Base-by-base conservation (phyloP, 306 rosid species). In the Mimosa bimucronata region DNA sequence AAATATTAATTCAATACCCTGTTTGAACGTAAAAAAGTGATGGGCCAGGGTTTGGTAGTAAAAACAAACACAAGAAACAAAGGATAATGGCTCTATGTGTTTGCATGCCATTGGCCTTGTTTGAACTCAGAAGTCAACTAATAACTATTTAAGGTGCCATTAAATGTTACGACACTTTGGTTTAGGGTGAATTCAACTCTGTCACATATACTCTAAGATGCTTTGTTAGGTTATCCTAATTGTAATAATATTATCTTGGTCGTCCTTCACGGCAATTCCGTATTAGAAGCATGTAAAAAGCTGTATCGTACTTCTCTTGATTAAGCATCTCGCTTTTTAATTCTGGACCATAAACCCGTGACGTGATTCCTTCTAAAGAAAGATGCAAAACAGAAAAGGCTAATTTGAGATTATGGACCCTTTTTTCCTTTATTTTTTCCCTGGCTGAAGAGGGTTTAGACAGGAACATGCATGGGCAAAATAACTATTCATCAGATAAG, bases 81-180 rank as follows among this genome's bases (percentile, higher is more conserved):
- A 68, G 25, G n/a, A 38, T 16, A 40, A 68, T 28, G 38, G 57
- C 52, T 52, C 7, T 38, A 34, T 34, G 75, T 67, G 53, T 34
- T 23, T 38, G 18, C 18, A 53, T 53, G 25, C 9, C 60, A 66
- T 9, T n/a, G 9, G n/a, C 29, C 71, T 37, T 37, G 48, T 37
- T 65, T 13, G 67, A 61, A 66, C 42, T 66, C 9, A 21, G 5
- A 50, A 78, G 81, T 78, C 81, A 78, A 78, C 81, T 57, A 67
- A 66, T 67, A 42, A 37, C 21, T 21, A 37, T 50, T 31, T 34
- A 77, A 38, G 40, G 55, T 23, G 53, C 3, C 23, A 67, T 68
- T 28, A 55, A 68, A 52, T 68, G 68, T 78, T 14, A 38, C 19
- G 57, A 67, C 69, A 23, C 28, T 21, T 66, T 23, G 25, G 75